A percentile compares a stretch with the other conserved stretches of the same genome.
Conservation (phyloP, 768 basidiomycete genomes). For the Cystofilobasidium bisporidii region DNA sequence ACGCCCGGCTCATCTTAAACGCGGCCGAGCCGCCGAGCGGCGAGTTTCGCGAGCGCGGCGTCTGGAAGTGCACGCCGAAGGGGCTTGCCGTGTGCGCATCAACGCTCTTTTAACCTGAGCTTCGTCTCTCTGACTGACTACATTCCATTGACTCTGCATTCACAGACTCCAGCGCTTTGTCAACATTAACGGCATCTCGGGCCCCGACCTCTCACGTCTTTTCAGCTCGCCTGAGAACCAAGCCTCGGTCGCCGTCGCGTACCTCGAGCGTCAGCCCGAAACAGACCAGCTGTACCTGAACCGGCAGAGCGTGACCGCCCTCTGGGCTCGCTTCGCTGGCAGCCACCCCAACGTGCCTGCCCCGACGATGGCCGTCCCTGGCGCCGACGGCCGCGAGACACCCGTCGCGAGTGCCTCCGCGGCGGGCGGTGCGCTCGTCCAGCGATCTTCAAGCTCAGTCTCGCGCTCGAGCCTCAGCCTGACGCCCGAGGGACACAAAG, state of each 20-base stretch:
- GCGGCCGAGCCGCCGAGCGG: slow-evolving; percentile 81
- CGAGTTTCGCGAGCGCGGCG: slow-evolving; percentile 94
- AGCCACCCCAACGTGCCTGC: slow-evolving; percentile 66
- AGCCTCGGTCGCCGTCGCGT: slow-evolving; percentile 81
- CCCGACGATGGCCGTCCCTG: neutral
- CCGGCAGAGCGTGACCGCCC: slow-evolving; percentile 82
- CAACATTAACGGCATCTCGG: slow-evolving; percentile 94
- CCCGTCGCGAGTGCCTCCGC: slow-evolving; percentile 27
- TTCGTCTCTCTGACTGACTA: neutral
- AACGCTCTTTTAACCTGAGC: too few species aligned
- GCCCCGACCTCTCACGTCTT: slow-evolving; percentile 81
- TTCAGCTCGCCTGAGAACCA: slow-evolving; percentile 57
- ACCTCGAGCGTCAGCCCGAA: slow-evolving; percentile 82
- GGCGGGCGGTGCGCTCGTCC: neutral
- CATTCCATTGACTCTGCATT: neutral
- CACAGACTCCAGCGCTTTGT: slow-evolving; percentile 80
- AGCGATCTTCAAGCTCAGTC: neutral
- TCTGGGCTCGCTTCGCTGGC: slow-evolving; percentile 89
- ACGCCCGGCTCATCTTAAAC: slow-evolving; percentile 93
- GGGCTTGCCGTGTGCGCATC: slow-evolving; percentile 77
- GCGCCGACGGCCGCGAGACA: slow-evolving; percentile 31
- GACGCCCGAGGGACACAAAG: slow-evolving; percentile 24
- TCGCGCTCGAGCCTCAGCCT: neutral
- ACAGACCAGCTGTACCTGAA: slow-evolving; percentile 98
- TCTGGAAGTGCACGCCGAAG: slow-evolving; percentile 94